Base-by-base conservation (phyloP, 2,329 filamentous ascomycete species). In the Shiraia sp. region DNA sequence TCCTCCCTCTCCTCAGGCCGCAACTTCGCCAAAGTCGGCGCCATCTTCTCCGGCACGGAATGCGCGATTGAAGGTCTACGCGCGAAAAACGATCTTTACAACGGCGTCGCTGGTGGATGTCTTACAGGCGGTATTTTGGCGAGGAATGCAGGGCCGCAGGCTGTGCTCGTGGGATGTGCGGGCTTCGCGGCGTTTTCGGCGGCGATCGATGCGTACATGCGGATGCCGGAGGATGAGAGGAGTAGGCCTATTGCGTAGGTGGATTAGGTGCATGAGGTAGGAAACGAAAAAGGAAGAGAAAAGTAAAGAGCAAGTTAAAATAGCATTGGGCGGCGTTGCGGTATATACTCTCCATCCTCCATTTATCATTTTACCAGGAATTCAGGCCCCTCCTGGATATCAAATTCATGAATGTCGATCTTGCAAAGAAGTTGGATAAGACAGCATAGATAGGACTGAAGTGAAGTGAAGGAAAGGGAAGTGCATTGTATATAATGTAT, bases 151-250 rank as follows among this genome's bases (percentile, higher is more conserved):
- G 93, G 93, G 0, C 93, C 93, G 6, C 88, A 93, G 73, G 93
- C 92, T 23, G 87, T 89, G 35, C 86, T 84, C 2, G 79, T 95
- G 3, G 93, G 93, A 1, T 97, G 92, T 70, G 87, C 83, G 10
- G 93, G 92, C 1, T 99, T 99, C 71, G 93, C 93, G 42, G 91
- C 89, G 1, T 97, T 97, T 61, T 88, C 84, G 68, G 84, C 88
- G 10, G 92, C 91, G 1, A 96, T 97, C 66, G 92, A 97, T 77
- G 83, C 83, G 25, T 96, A 90, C 68, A 89, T 96, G 89, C 52
- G 69, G 25, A 63, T 70, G 66, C 66, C 66, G 2, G 68, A 71
- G 46, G 68, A 71, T 45, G 69, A 72, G 55, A 61, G 55, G 47
- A 68, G 67, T 56, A 60, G 59, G 30, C 67, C 69, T 28, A 70